Base-by-base conservation (phyloP, 2,329 filamentous ascomycete species). In the Penicillium palitans region DNA sequence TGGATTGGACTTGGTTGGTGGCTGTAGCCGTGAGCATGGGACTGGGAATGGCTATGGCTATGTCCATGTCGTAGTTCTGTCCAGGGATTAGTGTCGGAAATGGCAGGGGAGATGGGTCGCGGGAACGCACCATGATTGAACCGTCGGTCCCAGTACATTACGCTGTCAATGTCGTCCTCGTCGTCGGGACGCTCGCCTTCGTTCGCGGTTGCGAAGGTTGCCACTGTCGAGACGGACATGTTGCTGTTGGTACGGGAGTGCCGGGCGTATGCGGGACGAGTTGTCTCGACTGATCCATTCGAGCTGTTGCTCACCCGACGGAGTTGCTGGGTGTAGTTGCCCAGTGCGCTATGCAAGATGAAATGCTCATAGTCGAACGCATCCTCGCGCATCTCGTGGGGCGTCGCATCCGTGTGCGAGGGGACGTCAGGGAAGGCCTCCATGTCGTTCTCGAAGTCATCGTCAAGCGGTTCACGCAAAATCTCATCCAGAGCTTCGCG, bases 291-390 rank as follows among this genome's bases (percentile, higher is more conserved):
- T 1, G 83, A 85, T 21, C 76, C 79, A 42, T 72, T 73, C 1
- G 81, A 81, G 41, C 65, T 68, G 47, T 71, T 67, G 58, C 74
- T 78, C 17, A 62, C 42, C 8, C 70, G 70, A 4, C 70, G 69
- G 42, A 74, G 60, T 58, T 70, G 69, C 35, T 67, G 69, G 9
- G 75, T 72, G 58, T 75, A 80, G 55, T 77, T 91, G 6, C 91
- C 92, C 83, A 97, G 88, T 12, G 92, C 91, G 65, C 91, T 96
- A 73, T 97, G 92, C 15, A 97, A 81, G 74, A 96, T 96, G 77
- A 97, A 97, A 71, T 96, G 88, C 73, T 96, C 90, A 62, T 98
- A 98, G 73, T 98, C 93, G 69, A 98, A 98, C 1, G 93, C 93
- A 74, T 98, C 93, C 65, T 93, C 88, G 21, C 93, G 89, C 73